Evolutionary conservation across 768 basidiomycete genomes (phyloP).

Genomic region (Mycena albidolilacea): DNA sequence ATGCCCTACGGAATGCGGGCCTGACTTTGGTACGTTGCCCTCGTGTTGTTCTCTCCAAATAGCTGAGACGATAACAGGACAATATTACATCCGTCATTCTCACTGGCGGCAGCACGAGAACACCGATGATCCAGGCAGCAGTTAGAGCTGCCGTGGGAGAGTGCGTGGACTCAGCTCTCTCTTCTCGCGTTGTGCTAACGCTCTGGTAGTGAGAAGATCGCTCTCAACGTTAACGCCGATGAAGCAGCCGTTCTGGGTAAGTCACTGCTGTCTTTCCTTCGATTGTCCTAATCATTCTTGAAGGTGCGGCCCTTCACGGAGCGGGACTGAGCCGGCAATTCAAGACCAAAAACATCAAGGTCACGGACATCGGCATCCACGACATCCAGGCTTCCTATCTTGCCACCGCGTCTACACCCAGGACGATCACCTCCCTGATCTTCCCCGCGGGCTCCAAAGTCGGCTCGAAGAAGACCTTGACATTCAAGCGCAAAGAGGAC

Average conservation of each 20-base stretch:
- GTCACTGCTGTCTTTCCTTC: background rate
- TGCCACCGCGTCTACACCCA: conserved; percentile 69
- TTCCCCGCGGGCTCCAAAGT: conserved; percentile 85
- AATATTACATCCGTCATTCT: conserved; percentile 92
- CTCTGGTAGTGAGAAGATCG: conserved; percentile 78
- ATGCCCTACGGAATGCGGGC: conserved; percentile 78
- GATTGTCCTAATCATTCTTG: background rate
- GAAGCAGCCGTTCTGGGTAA: conserved; percentile 93
- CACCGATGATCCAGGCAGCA: conserved; percentile 92
- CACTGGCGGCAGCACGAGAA: conserved; percentile 91
- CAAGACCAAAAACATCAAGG: conserved; percentile 94
- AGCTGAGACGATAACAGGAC: conserved; percentile 59
- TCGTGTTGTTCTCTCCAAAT: background rate
- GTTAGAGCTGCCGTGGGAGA: conserved; percentile 85
- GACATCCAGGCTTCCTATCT: conserved; percentile 88
- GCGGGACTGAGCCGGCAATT: conserved; percentile 91
- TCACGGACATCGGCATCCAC: conserved; percentile 79
- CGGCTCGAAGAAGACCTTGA: conserved; percentile 88
- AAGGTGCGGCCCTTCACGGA: conserved; percentile 86
- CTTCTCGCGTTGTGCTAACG: conserved; percentile 5
- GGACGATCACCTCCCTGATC: conserved; percentile 82
- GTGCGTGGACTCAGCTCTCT: conserved; percentile 56
- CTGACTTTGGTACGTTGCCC: conserved; percentile 70
- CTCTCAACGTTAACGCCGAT: conserved; percentile 96
- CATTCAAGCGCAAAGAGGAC: conserved; percentile 89